Percentiles rank a stretch among this genome's conserved stretches.
phyloP scores from a whole-genome alignment of 179 eudicot genomes.

The Silene noctiflora region DNA sequence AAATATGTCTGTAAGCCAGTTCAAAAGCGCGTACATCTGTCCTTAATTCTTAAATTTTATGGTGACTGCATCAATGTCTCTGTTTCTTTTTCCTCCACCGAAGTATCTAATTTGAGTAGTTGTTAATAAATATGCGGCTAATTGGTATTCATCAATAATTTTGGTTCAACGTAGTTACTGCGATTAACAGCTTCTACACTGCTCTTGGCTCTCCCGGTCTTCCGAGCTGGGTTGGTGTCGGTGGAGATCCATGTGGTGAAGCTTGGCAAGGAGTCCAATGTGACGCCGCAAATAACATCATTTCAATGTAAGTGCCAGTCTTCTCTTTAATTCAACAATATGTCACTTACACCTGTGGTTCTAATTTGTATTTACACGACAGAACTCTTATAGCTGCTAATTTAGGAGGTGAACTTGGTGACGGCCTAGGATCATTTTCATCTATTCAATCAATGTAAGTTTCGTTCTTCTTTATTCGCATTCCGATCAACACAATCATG shows the following conservation, averaged over 20 bases:
- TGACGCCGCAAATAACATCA: constrained; percentile 45
- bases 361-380: constrained; percentile 19
- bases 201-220: constrained; percentile 53
- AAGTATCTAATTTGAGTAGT: not conserved
- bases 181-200: not conserved
- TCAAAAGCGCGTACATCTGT: not conserved
- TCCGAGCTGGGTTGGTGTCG: constrained; percentile 79
- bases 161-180: constrained; percentile 5
- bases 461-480: not conserved
- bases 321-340: not conserved
- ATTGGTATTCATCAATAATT: not conserved
- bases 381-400: constrained; percentile 68
- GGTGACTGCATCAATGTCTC: not conserved
- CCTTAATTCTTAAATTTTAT: not conserved
- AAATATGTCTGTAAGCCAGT: too few relatives aligned
- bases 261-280: constrained; percentile 92
- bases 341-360: not conserved
- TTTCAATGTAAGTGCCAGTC: constrained; percentile 47
- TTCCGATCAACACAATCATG: not conserved
- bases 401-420: constrained; percentile 80
- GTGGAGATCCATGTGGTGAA: constrained; percentile 88
- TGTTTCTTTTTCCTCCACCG: not conserved
- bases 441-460: constrained; percentile 63
- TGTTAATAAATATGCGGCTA: not conserved
- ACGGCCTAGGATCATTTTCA: constrained; percentile 68